These are phyloP conservation scores for Cladosporium oxysporum DNA, from an alignment of 2,329 filamentous ascomycete genomes.

Conservation along the genomic window DNA sequence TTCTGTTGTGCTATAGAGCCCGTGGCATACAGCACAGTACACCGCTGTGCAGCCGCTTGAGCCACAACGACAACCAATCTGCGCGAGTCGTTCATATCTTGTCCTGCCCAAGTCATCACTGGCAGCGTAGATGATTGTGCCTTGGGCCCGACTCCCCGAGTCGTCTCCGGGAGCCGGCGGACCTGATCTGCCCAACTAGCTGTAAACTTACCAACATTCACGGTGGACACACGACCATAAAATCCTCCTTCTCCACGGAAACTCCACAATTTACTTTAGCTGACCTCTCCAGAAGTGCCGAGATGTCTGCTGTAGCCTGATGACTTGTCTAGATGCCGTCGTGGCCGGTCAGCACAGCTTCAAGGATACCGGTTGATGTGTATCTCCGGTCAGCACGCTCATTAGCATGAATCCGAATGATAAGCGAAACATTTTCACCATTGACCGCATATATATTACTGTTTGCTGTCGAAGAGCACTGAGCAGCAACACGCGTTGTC, in stretches of 20 bases:
- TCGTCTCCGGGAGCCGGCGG: background rate
- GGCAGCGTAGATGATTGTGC: background rate
- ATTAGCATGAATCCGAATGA: background rate
- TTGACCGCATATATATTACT: background rate
- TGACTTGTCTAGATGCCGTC: background rate
- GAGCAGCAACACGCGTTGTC: constrained; percentile 8
- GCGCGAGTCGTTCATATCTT: background rate
- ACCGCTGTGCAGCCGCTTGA: constrained; percentile 8
- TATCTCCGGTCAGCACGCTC: background rate
- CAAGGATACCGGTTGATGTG: background rate
- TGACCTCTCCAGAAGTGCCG: background rate
- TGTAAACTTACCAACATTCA: background rate
- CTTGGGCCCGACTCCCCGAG: background rate
- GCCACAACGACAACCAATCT: background rate
- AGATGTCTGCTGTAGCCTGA: background rate
- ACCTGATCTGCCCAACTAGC: background rate
- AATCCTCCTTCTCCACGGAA: background rate
- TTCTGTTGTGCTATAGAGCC: background rate
- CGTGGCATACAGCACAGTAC: constrained; percentile 2
- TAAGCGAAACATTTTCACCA: background rate
- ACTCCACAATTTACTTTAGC: background rate
- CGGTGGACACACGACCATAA: background rate
- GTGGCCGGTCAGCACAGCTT: background rate
- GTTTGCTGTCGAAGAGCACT: background rate
- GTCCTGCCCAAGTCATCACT: background rate